Base-by-base conservation (phyloP, 805 yeast genomes). In the Novakomyces olei region DNA sequence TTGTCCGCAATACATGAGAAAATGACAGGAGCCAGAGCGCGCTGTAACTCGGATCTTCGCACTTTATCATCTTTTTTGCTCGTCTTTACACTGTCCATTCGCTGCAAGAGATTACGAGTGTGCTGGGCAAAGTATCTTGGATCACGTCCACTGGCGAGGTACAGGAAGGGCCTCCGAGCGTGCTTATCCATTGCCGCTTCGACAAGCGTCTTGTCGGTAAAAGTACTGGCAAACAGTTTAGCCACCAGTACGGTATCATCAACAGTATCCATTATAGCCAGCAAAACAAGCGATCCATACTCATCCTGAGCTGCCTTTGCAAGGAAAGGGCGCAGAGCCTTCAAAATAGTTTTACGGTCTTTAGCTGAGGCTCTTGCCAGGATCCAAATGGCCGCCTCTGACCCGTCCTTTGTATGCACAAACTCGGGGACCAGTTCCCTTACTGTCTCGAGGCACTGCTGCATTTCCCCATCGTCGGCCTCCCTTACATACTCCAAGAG, bases 401-500 rank as follows among this genome's bases (percentile, higher is more conserved):
- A 60, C 42, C 98, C 98, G 51, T 83, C 95, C 34, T 72, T 73
- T 0, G 98, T 85, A 51, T 85, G 98, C 20, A 83, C 93, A 50
- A 85, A 63, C 56, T 85, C 95, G 14, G 94, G 92, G 50, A 80
- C 63, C 50, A 81, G 93, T 47, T 83, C 95, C 34, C 70, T 66
- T 39, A 85, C 58, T 28, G 80, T 57, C 39, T 81, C 94, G 42
- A 81, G 68, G 46, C 85, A 72, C 34, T 78, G 92, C 43, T 75
- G 63, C 36, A 72, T 66, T 51, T 79, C 85, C 27, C 65, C 62
- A 29, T 64, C 69, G 38, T 69, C 69, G 40, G 80, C 69, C 38
- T 80, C 72, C 39, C 71, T 66, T 30, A 70, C 66, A 46, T 76
- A 80, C 51, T 85, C 94, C 49, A 65, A 72, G 93, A 85, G 80